phyloP scores from a whole-genome alignment of 78 protist genomes.

The slime mould (Dictyostelium discoideum) region DNA sequence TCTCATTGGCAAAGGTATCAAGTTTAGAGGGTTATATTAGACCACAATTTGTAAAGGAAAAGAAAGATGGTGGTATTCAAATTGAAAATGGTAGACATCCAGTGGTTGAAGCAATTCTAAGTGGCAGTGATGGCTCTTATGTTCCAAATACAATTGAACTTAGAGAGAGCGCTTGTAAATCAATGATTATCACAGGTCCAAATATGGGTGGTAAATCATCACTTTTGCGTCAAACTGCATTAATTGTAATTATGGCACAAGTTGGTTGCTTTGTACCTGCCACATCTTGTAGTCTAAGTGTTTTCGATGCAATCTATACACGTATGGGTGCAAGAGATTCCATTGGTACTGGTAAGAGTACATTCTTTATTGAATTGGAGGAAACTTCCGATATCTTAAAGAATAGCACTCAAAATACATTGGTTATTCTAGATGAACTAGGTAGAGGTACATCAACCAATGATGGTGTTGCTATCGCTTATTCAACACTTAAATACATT shows the following conservation, averaged over 20 bases:
- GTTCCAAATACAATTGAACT: constrained; percentile 71
- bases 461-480: constrained; percentile 97
- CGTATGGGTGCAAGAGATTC: constrained; percentile 95
- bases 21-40: constrained; percentile 26
- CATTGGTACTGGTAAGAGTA: constrained; percentile 81
- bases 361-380: constrained; percentile 95
- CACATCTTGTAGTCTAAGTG: neutral
- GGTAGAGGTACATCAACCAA: constrained; percentile 96
- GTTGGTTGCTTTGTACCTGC: constrained; percentile 97
- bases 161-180: neutral
- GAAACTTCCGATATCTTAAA: constrained; percentile 88
- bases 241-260: constrained; percentile 93
- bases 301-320: constrained; percentile 91
- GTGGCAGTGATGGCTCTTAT: neutral
- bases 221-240: constrained; percentile 69
- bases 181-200: constrained; percentile 92
- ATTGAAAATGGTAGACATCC: constrained; percentile 85
- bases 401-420: constrained; percentile 82
- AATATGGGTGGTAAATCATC: constrained; percentile 96
- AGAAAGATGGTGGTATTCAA: constrained; percentile 6
- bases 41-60: constrained; percentile 45
- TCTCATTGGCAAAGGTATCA: constrained; percentile 42
- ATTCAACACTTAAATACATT: constrained; percentile 83
- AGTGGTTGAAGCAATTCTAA: constrained; percentile 39
- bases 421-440: constrained; percentile 96